Base-by-base conservation (phyloP, 192 early-diverging fungal species). In the Dimargaris xerosporica region DNA sequence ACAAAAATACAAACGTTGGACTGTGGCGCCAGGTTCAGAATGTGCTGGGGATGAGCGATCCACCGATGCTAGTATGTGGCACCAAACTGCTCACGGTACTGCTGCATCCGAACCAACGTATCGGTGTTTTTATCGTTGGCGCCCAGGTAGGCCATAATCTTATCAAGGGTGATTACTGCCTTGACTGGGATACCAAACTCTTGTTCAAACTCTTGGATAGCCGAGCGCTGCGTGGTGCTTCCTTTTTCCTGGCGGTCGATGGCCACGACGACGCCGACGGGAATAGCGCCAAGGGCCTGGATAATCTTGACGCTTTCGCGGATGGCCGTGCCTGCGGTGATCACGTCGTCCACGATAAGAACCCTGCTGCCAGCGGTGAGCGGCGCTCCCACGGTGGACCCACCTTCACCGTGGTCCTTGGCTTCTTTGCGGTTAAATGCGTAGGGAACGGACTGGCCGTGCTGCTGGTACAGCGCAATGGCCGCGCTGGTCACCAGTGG, bases 321-420 rank as follows among this genome's bases (percentile, higher is more conserved):
- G 69, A 99, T 95, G n/a, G 96, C 93, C 12, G 96, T 99, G 29
- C 96, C 96, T 7, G 96, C 96, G 3, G 96, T 99, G 71, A 97
- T 97, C 11, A 99, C 96, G 72, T 99, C 96, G 76, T 99, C 96
- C 29, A 91, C 82, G 26, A 99, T 79, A 54, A 99, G 72, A 19
- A 94, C 83, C 26, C 76, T 71, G 34, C 34, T 2, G 34, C 34
- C 34, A 28, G 70, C 66, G 21, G 90, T 89, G 51, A 99, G 77
- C 45, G 85, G 69, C 0, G 92, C 76, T 13, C 96, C 96, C 16
- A 99, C 93, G 66, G 96, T 96, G 62, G 71, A 83, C 44, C 96
- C 96, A 34, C 96, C 96, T 70, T 99, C 96, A 51, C 94, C 96
- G 68, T 99, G 96, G 70, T 99, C 92, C 78, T 99, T 99, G 75